These are phyloP conservation scores for Phialophora macrospora DNA, from an alignment of 2,329 filamentous ascomycete genomes.

Conservation along the genomic window DNA sequence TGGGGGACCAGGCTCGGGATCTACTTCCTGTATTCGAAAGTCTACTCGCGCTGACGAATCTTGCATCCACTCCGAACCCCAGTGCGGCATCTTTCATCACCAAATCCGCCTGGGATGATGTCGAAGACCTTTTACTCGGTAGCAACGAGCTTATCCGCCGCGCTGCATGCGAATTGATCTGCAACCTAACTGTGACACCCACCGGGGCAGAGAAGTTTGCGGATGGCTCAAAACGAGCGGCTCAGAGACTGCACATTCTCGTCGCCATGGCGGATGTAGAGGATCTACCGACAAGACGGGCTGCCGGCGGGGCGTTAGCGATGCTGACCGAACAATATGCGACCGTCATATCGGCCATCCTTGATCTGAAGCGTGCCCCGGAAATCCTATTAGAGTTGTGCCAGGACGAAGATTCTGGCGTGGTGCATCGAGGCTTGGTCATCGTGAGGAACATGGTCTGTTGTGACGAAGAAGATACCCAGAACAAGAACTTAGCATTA, in stretches of 20 bases:
- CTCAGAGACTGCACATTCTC: constrained; percentile 77
- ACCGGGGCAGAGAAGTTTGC: constrained; percentile 54
- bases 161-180: constrained; percentile 85
- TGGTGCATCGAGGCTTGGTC: constrained; percentile 71
- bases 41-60: constrained; percentile 89
- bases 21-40: constrained; percentile 88
- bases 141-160: constrained; percentile 77
- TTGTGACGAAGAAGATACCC: constrained; percentile 47
- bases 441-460: constrained; percentile 73
- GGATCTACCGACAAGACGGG: constrained; percentile 76
- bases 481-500: constrained; percentile 65
- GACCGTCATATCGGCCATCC: constrained; percentile 68
- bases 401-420: constrained; percentile 63
- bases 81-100: constrained; percentile 71
- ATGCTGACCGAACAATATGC: constrained; percentile 79
- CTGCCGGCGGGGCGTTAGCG: constrained; percentile 86
- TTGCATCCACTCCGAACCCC: constrained; percentile 68
- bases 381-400: constrained; percentile 81
- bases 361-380: constrained; percentile 65
- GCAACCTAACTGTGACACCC: constrained; percentile 70
- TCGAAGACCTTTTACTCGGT: constrained; percentile 83
- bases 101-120: constrained; percentile 70
- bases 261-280: constrained; percentile 87
- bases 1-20: constrained; percentile 64
- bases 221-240: constrained; percentile 66